Evolutionary conservation across 257 asterid species (phyloP), one percentile per base, ranked within the genome.

Genomic region (Parsonsia alboflavescens): DNA sequence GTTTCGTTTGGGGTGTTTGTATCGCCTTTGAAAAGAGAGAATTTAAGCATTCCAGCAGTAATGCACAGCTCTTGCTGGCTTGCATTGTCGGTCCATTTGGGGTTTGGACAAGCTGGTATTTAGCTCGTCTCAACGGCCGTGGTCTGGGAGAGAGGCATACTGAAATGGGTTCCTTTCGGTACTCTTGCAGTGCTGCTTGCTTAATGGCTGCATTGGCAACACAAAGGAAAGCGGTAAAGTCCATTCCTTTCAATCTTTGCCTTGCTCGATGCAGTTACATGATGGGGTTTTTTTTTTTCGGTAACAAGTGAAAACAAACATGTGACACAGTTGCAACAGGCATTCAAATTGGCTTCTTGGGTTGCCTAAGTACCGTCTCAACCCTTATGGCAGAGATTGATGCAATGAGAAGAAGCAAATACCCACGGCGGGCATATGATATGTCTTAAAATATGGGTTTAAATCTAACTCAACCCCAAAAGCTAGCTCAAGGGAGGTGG

Each of bases 101-200:
- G 15, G 99, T 92, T 21, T 92, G 98, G 99, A 68, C 83, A 24
- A 83, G 98, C 79, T 92, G 96, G 97, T 83, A 77, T 74, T 83
- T 95, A 66, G 96, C 98, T 56, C 94, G 98, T 66, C 65, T 87
- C 28, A 95, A 95, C 65, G 98, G 99, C 11, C 88, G 82, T 11
- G 96, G 97, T 33, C n/a, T 92, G 28, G 97, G 97, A 22, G 82
- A 80, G 80, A 24, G 80, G 81, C 67, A 3, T 6, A 44, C 36
- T 88, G n/a, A 92, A 86, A 87, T 95, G 98, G 99, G 57, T 92
- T 10, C 99, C 98, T 1, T 87, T 95, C 6, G 98, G 99, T 63
- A 92, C 99, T 71, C 91, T 95, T 66, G 88, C 89, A 66, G 98
- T 98, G 99, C 99, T 71, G 94, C 98, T 75, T 88, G 87, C 77